A percentile compares a stretch with the other conserved stretches of the same genome.
These are phyloP conservation scores for Parathielavia appendiculata DNA, from an alignment of 495 filamentous ascomycete species.

Conservation along the genomic window DNA sequence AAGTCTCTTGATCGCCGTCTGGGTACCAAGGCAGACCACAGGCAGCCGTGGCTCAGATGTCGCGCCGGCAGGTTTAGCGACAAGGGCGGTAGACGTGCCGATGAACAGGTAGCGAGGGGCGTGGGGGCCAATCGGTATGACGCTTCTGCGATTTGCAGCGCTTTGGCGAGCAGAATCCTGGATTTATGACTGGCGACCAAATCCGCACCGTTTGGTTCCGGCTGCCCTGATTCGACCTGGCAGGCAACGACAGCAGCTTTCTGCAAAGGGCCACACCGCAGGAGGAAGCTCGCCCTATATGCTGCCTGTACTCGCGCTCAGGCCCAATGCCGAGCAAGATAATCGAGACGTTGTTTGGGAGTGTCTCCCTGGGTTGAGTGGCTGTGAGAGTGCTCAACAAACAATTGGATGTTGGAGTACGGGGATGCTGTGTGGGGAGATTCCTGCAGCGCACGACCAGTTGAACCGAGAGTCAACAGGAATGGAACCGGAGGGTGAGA, in stretches of 20 bases:
- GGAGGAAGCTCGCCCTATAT: slow-evolving; percentile 28
- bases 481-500: slow-evolving; percentile 31
- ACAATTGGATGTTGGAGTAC: slow-evolving; percentile 10
- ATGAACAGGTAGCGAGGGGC: slow-evolving; percentile 26
- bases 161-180: slow-evolving; percentile 26
- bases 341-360: neutral
- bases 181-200: slow-evolving; percentile 31
- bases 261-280: slow-evolving; percentile 25
- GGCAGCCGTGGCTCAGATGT: slow-evolving; percentile 12
- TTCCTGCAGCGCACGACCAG: slow-evolving; percentile 35
- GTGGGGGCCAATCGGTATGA: slow-evolving; percentile 28
- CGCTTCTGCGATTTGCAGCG: slow-evolving; percentile 26
- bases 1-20: neutral
- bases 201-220: slow-evolving; percentile 26
- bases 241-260: slow-evolving; percentile 21
- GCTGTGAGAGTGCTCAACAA: slow-evolving; percentile 13
- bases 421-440: slow-evolving; percentile 27
- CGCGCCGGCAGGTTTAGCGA: slow-evolving; percentile 16
- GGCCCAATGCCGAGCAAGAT: slow-evolving; percentile 1
- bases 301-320: slow-evolving; percentile 15
- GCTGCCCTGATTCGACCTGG: slow-evolving; percentile 14
- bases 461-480: slow-evolving; percentile 29
- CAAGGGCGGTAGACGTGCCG: slow-evolving; percentile 18
- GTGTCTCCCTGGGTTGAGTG: slow-evolving; percentile 10
- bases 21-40: neutral